Evolutionary conservation across 2,329 filamentous ascomycete species (phyloP).

Genomic region (Blastomyces silverae): DNA sequence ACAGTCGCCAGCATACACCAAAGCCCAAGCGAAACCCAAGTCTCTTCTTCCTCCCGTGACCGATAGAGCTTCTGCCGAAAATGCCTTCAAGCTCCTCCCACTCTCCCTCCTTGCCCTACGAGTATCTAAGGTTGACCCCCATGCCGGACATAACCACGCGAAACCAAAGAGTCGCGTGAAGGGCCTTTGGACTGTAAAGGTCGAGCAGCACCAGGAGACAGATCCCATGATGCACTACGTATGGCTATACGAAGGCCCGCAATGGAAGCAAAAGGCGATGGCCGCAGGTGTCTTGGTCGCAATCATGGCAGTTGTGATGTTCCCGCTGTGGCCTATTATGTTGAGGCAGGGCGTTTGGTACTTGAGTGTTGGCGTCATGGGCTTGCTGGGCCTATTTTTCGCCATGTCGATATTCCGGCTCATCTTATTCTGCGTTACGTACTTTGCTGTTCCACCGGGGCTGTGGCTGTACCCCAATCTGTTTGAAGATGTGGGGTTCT

Average conservation of each 20-base stretch:
- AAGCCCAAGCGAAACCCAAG: slow-evolving; percentile 78
- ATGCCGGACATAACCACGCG: slow-evolving; percentile 65
- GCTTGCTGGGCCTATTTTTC: slow-evolving; percentile 88
- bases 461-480: slow-evolving; percentile 98
- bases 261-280: slow-evolving; percentile 90
- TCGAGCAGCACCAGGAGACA: slow-evolving; percentile 88
- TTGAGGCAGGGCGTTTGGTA: slow-evolving; percentile 95
- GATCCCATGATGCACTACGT: slow-evolving; percentile 70
- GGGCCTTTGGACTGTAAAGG: slow-evolving; percentile 90
- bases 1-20: slow-evolving; percentile 80
- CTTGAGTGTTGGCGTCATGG: slow-evolving; percentile 85
- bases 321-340: slow-evolving; percentile 91
- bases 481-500: slow-evolving; percentile 97
- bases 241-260: slow-evolving; percentile 91
- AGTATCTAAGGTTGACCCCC: slow-evolving; percentile 72
- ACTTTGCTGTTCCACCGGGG: slow-evolving; percentile 75
- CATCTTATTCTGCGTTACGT: slow-evolving; percentile 88
- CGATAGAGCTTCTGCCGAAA: slow-evolving; percentile 82
- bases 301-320: slow-evolving; percentile 86
- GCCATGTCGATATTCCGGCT: slow-evolving; percentile 95
- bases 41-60: slow-evolving; percentile 79
- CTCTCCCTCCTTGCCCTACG: slow-evolving; percentile 89
- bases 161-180: slow-evolving; percentile 74
- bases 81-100: slow-evolving; percentile 89
- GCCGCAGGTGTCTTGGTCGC: slow-evolving; percentile 71